Base-by-base conservation (phyloP, 1,284 basidiomycete genomes). In the Mixia osmundae region DNA sequence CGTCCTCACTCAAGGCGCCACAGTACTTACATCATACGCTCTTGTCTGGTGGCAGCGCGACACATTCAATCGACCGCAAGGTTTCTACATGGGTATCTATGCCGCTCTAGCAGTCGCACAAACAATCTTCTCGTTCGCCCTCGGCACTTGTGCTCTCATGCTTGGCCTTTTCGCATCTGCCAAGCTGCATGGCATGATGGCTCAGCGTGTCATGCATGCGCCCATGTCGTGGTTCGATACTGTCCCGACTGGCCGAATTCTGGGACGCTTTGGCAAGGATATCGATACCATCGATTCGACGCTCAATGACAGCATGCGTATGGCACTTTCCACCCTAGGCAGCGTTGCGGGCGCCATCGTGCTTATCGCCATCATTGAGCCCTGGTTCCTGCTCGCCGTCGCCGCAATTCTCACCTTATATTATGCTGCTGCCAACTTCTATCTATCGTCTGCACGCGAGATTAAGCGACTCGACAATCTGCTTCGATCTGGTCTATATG, bases 241-340 rank as follows among this genome's bases (percentile, higher is more conserved):
- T 0, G 82, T 76, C 0, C 78, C 79, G 0, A 65, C 75, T 39
- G 78, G 78, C 55, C 55, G 83, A 15, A 80, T 89, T 49, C 74
- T 80, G 68, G 79, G 80, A 54, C 66, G 76, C 12, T 12, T 52
- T 51, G 5, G 32, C 36, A 69, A 57, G 39, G 76, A 87, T 55
- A 70, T 83, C 33, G 80, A 89, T 52, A 82, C 78, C 0, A 65
- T 85, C 39, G 83, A 89, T 56, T 85, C 80, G 50, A 61, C 60
- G 30, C 56, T 66, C 22, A 54, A 49, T 61, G 78, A 85, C 52
- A 66, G 77, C 3, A 57, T 82, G 50, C 69, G 80, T 33, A 76
- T 77, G 69, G 63, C 79, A 35, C 57, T 65, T 39, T 60, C 52
- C n/a, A 79, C 76, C 0, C 46, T 66, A 2, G 67, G 69, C 3